Evolutionary conservation across 129 eudicot genomes (phyloP).

Genomic region (Tagetes patula): DNA sequence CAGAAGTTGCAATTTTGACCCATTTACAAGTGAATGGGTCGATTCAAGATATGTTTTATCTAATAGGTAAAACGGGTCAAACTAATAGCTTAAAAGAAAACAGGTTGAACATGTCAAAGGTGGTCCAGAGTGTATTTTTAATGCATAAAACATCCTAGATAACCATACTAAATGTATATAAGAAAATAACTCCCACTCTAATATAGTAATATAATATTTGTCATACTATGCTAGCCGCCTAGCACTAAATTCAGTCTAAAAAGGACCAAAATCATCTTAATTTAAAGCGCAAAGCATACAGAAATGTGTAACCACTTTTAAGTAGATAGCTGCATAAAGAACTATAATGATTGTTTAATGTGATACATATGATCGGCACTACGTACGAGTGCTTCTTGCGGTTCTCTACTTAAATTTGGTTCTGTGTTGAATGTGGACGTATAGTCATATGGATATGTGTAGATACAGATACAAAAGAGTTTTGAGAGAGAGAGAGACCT

Average conservation of each 20-base stretch:
- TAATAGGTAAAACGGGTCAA: not conserved
- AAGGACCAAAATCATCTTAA: not conserved
- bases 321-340: no score
- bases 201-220: not conserved
- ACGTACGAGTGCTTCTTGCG: not conserved
- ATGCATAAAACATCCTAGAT: not conserved
- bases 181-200: no score
- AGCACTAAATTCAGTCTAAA: not conserved
- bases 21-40: not conserved
- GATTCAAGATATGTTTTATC: not conserved
- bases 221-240: not conserved
- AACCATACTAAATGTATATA: not conserved
- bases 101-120: not conserved
- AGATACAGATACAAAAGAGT: not conserved
- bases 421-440: not conserved
- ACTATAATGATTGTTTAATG: no score
- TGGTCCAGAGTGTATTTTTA: not conserved
- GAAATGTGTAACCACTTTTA: not conserved
- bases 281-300: not conserved
- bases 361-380: not conserved
- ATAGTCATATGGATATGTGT: not conserved
- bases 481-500: conserved; percentile 55
- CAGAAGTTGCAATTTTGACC: not conserved
- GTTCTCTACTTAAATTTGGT: not conserved
- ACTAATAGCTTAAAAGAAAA: not conserved